phyloP scores from a whole-genome alignment of 768 basidiomycete genomes.

The Leccinum disarticulatum region DNA sequence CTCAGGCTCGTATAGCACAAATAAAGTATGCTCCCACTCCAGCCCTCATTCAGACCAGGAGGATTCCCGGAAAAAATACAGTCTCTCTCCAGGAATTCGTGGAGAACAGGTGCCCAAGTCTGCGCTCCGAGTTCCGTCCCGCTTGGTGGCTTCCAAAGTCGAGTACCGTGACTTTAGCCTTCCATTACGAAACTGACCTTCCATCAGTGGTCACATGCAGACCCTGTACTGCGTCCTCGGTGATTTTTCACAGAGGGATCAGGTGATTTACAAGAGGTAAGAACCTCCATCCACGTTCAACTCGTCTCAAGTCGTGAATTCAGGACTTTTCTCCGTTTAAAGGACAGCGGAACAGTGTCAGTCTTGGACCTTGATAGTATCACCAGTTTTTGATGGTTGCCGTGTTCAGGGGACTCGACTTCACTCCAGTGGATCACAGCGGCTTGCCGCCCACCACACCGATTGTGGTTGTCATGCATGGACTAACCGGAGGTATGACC shows the following conservation, averaged over 20 bases:
- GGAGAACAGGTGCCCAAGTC: slow-evolving; percentile 31
- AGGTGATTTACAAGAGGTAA: slow-evolving; percentile 32
- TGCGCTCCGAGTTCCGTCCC: slow-evolving; percentile 29
- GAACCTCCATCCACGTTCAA: not conserved
- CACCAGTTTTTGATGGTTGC: not conserved
- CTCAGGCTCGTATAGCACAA: slow-evolving; percentile 14
- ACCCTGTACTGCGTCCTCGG: slow-evolving; percentile 33
- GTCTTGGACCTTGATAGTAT: slow-evolving; percentile 6
- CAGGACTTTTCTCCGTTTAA: slow-evolving; percentile 30
- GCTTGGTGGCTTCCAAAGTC: slow-evolving; percentile 37
- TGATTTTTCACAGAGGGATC: slow-evolving; percentile 32
- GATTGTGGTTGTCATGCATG: slow-evolving; percentile 34
- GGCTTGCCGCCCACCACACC: slow-evolving; percentile 26
- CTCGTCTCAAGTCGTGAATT: slow-evolving; percentile 5
- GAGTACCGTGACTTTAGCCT: not conserved
- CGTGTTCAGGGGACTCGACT: slow-evolving; percentile 33
- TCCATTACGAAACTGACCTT: slow-evolving; percentile 16
- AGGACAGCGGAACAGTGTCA: slow-evolving; percentile 36
- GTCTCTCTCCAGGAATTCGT: slow-evolving; percentile 32
- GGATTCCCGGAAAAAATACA: slow-evolving; percentile 4
- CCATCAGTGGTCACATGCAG: slow-evolving; percentile 32
- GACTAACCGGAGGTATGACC: slow-evolving; percentile 33
- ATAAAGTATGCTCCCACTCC: slow-evolving; percentile 23
- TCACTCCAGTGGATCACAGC: slow-evolving; percentile 29
- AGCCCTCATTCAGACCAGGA: slow-evolving; percentile 20